Evolutionary conservation across 1,284 basidiomycete species (phyloP).

Genomic region (Tilletia setariae): DNA sequence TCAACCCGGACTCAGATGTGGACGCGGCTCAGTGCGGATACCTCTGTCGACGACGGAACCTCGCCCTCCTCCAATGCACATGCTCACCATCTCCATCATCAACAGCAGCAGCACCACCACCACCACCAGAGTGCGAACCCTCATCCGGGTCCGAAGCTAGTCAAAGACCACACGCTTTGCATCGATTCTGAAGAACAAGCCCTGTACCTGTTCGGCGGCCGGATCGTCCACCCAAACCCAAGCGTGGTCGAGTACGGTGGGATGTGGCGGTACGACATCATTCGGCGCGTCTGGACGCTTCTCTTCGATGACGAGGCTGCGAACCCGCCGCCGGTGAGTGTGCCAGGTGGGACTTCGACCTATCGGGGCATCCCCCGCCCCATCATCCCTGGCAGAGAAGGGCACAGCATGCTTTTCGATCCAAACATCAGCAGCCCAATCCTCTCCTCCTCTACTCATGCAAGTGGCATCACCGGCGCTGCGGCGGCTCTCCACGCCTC

Average conservation of each 20-base stretch:
- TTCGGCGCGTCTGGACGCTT: conserved; percentile 42
- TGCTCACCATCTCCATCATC: too few species aligned
- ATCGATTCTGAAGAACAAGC: conserved; percentile 70
- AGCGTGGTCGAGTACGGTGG: conserved; percentile 45
- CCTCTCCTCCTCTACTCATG: conserved; percentile 1
- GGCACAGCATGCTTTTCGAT: conserved; percentile 54
- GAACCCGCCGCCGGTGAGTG: conserved; percentile 22
- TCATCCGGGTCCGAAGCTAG: conserved; percentile 63
- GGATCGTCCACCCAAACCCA: conserved; percentile 63
- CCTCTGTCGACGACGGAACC: conserved; percentile 59
- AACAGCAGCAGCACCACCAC: too few species aligned
- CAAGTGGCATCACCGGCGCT: conserved; percentile 10
- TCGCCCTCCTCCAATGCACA: not conserved
- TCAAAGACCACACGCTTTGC: conserved; percentile 77
- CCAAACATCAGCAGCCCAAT: not conserved
- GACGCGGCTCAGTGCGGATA: conserved; percentile 51
- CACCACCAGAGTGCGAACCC: too few species aligned
- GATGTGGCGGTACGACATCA: conserved; percentile 53
- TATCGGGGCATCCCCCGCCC: conserved; percentile 20
- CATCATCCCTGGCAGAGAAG: conserved; percentile 36
- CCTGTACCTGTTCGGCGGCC: conserved; percentile 74
- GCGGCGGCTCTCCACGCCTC: conserved; percentile 31
- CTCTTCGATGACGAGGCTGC: conserved; percentile 47
- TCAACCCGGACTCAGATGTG: conserved; percentile 49
- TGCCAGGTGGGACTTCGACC: too few species aligned